Evolutionary conservation across 1,284 basidiomycete genomes (phyloP), one percentile per base, ranked within the genome.

Genomic region (Naganishia sp.): DNA sequence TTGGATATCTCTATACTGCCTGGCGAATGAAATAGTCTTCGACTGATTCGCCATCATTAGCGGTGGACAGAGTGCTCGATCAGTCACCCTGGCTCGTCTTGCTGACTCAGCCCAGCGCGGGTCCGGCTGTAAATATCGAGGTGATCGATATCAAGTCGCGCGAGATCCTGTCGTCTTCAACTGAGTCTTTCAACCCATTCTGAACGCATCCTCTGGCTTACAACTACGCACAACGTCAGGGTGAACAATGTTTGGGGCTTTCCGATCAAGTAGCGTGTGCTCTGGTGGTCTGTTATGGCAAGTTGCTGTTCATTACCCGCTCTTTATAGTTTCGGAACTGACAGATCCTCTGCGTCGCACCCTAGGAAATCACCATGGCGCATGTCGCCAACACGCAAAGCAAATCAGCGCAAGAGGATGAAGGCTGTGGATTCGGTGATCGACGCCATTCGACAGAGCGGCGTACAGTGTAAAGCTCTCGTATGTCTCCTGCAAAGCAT

Each of bases 291-390:
- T 77, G 1, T 65, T 77, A 50, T 75, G 74, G 73, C 73, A 50
- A 21, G 69, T 71, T 23, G 18, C 43, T 70, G 6, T 42, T 55
- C 43, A 43, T 23, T 55, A 18, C 44, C 16, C 44, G 25, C 52
- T 45, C 15, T 25, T 25, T 6, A 50, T n/a, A 21, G 5, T 25
- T 33, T 44, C 42, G 18, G 23, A 7, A 55, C 25, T 16, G 16
- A 28, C n/a, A 45, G 11, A 39, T 25, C 3, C 23, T 28, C 21
- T 25, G n/a, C 28, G 46, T n/a, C 10, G 16, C 11, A n/a, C 6
- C 23, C n/a, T 65, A 96, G 94, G 94, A 98, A 98, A 82, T 87
- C 85, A 36, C 95, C 94, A 55, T 97, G 91, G 92, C 89, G 92
- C 73, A 81, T 99, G 71, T 96, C 94, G 15, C 78, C 85, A 11